A percentile compares a stretch with the other conserved stretches of the same genome.
Evolutionary conservation across 192 early-diverging fungal genomes (phyloP).

Genomic region (Coemansia sp.): DNA sequence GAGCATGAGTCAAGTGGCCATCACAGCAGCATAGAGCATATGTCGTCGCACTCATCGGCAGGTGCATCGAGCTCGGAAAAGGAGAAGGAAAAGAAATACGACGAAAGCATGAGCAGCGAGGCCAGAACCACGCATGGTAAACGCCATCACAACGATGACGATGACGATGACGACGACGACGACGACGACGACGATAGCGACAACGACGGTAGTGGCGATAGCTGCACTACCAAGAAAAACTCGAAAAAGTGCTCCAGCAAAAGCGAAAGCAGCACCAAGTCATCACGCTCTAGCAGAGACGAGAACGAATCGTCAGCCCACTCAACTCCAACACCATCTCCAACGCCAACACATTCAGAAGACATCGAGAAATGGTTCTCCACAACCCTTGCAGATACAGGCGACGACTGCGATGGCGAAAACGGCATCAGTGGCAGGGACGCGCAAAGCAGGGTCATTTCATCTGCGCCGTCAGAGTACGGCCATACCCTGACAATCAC

Average conservation of each 20-base stretch:
- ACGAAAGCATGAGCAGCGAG: neutral
- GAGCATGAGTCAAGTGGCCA: neutral
- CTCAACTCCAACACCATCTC: neutral
- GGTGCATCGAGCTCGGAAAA: neutral
- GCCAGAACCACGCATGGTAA: neutral
- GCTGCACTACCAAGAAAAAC: neutral
- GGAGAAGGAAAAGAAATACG: neutral
- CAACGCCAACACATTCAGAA: neutral
- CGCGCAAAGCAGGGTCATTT: neutral
- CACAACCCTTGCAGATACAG: neutral
- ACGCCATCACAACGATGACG: neutral
- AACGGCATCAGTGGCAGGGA: neutral
- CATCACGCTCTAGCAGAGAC: neutral
- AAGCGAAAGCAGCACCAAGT: neutral
- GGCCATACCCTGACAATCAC: no score
- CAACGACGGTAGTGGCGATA: neutral
- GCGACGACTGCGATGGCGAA: neutral
- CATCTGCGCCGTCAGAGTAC: neutral
- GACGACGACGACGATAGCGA: neutral
- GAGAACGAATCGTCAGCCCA: neutral
- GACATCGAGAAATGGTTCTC: conserved; percentile 4
- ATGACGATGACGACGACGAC: neutral
- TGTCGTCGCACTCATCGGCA: neutral
- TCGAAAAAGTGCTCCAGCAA: no score
- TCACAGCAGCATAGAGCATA: neutral